A percentile compares a stretch with the other conserved stretches of the same genome.
phyloP scores from a whole-genome alignment of 768 basidiomycete species.

The Stropharia rugosoannulata region DNA sequence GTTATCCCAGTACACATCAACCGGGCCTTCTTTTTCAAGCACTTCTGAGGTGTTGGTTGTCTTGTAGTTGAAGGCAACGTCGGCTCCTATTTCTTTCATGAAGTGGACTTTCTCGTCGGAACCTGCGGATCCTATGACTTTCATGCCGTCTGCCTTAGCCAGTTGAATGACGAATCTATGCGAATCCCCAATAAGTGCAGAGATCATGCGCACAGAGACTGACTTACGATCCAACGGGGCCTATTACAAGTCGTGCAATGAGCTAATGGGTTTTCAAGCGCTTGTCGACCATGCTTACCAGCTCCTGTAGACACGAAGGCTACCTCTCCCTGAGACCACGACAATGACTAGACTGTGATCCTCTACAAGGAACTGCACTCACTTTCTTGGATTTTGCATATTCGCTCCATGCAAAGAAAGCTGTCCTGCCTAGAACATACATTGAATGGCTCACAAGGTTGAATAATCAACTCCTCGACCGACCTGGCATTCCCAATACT shows the following conservation, averaged over 20 bases:
- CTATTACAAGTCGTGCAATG: not conserved
- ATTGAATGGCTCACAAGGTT: too few relatives aligned
- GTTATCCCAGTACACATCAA: constrained; percentile 55
- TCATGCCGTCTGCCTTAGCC: constrained; percentile 50
- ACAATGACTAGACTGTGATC: not conserved
- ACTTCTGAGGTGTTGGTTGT: constrained; percentile 49
- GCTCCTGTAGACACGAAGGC: constrained; percentile 42
- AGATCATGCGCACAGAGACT: not conserved
- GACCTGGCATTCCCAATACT: constrained; percentile 54
- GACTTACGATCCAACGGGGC: constrained; percentile 60
- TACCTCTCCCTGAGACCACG: constrained; percentile 31
- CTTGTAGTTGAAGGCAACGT: constrained; percentile 77
- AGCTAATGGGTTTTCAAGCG: not conserved
- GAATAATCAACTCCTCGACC: constrained; percentile 10
- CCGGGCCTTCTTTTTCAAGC: constrained; percentile 52
- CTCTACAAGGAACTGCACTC: not conserved
- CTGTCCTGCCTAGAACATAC: constrained; percentile 32
- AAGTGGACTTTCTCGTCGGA: constrained; percentile 70
- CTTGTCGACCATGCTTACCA: constrained; percentile 17
- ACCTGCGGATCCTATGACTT: constrained; percentile 72
- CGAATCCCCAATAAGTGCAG: not conserved
- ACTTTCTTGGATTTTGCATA: constrained; percentile 38
- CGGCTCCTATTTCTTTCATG: constrained; percentile 59
- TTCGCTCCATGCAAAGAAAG: constrained; percentile 40
- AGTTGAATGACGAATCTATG: constrained; percentile 47